A percentile compares a stretch with the other conserved stretches of the same genome.
These are phyloP conservation scores for Stephania cephalantha DNA, from an alignment of 164 flowering plant genomes.

Conservation along the genomic window DNA sequence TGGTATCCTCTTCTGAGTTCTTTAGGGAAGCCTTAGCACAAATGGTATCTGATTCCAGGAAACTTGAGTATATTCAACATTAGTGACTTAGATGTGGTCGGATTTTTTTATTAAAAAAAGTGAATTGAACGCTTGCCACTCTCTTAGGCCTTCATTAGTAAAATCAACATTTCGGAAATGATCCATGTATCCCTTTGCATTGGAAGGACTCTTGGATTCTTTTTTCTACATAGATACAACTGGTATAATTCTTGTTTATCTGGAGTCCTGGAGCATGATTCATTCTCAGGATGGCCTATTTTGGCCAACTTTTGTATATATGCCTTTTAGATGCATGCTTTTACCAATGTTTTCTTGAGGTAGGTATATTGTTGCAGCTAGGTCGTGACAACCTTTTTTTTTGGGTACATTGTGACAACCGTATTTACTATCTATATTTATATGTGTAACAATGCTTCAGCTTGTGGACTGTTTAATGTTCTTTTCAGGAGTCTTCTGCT, in stretches of 20 bases:
- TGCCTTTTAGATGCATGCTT: background rate
- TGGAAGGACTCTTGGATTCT: background rate
- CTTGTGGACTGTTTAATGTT: background rate
- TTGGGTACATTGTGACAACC: background rate
- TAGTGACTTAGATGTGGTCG: background rate
- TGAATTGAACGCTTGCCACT: background rate
- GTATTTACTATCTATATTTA: background rate
- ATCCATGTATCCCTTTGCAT: background rate
- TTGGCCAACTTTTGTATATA: background rate
- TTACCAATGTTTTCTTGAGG: background rate
- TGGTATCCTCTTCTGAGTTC: background rate
- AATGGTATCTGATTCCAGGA: background rate
- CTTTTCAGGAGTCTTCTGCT: conserved; percentile 42
- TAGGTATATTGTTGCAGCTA: background rate
- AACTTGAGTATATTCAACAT: background rate
- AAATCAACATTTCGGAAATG: background rate
- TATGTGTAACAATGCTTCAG: background rate
- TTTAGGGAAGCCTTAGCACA: background rate
- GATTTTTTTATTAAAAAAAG: too few relatives aligned
- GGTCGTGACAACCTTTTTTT: too few relatives aligned
- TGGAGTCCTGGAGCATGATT: background rate
- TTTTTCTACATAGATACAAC: background rate
- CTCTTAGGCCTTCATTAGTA: background rate
- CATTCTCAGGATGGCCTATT: too few relatives aligned
- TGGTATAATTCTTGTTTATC: background rate